These are phyloP conservation scores for Yueomyces sinensis DNA, from an alignment of 805 yeast species.

Conservation along the genomic window DNA sequence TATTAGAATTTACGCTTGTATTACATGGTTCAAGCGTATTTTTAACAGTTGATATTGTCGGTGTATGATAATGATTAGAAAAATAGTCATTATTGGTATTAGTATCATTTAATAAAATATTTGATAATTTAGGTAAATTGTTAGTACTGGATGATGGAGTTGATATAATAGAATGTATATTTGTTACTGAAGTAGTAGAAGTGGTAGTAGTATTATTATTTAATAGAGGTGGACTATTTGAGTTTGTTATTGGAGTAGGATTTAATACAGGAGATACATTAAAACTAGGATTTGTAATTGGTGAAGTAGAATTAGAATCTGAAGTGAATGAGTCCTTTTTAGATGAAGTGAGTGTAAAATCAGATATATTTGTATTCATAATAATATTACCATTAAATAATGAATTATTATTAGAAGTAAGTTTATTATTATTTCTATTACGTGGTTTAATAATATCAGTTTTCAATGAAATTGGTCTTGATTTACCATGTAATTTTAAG, in stretches of 20 bases:
- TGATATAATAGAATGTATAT: constrained; percentile 1
- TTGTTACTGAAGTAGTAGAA: background rate
- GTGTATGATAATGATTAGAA: no score
- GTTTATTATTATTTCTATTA: constrained; percentile 46
- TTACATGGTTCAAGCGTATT: no score
- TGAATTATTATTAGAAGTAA: background rate
- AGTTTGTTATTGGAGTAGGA: no score
- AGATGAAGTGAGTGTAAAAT: background rate
- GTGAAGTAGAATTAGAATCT: no score
- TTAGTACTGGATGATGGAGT: background rate
- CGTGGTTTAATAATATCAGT: constrained; percentile 88
- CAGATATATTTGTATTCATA: background rate
- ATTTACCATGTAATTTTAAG: constrained; percentile 79
- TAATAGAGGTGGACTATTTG: no score
- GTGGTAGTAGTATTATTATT: background rate
- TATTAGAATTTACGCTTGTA: no score
- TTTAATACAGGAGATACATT: no score
- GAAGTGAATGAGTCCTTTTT: background rate
- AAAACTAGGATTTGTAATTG: no score
- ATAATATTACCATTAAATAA: background rate
- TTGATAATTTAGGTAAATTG: background rate
- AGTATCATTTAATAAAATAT: no score
- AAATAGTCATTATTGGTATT: no score
- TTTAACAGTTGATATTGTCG: no score
- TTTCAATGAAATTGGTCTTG: constrained; percentile 82